These are phyloP conservation scores for Aschersonia sp. DNA, from an alignment of 2,329 filamentous ascomycete species.

Conservation along the genomic window DNA sequence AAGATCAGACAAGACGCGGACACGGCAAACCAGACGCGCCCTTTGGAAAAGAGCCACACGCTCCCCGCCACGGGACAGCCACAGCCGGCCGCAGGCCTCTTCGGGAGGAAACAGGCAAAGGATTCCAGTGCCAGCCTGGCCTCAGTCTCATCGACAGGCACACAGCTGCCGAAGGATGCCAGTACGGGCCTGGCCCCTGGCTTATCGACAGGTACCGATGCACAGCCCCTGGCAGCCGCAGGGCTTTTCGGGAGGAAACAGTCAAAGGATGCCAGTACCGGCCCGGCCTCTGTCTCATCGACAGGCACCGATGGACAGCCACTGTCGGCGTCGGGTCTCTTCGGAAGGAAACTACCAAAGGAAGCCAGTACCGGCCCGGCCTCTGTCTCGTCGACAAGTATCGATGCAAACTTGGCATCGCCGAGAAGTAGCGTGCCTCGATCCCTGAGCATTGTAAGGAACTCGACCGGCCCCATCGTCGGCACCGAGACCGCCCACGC, in stretches of 20 bases:
- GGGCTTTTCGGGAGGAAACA: conserved; percentile 36
- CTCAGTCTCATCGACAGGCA: conserved; percentile 31
- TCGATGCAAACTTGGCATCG: conserved; percentile 29
- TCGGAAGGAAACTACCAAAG: conserved; percentile 33
- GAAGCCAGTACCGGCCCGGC: conserved; percentile 14
- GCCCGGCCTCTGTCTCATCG: conserved; percentile 25
- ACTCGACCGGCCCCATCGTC: conserved; percentile 48
- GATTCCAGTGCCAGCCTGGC: conserved; percentile 14
- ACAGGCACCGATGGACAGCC: conserved; percentile 31
- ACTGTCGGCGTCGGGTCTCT: conserved; percentile 24
- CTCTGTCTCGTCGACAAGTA: conserved; percentile 30
- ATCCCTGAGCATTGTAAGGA: conserved; percentile 21
- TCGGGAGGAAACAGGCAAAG: conserved; percentile 32
- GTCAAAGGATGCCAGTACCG: conserved; percentile 18
- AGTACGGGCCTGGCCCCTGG: conserved; percentile 18
- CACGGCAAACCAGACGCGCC: conserved; percentile 23
- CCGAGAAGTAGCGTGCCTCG: conserved; percentile 16
- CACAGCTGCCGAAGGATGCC: conserved; percentile 27
- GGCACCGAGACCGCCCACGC: conserved; percentile 52
- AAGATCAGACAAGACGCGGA: conserved; percentile 28
- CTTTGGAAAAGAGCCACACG: conserved; percentile 41
- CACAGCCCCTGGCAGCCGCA: conserved; percentile 21
- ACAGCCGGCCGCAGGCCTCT: conserved; percentile 23
- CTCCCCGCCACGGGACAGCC: conserved; percentile 26
- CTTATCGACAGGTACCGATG: conserved; percentile 33